Evolutionary conservation across 1,139 yeast genomes (phyloP).

Genomic region (Pichia sp.): DNA sequence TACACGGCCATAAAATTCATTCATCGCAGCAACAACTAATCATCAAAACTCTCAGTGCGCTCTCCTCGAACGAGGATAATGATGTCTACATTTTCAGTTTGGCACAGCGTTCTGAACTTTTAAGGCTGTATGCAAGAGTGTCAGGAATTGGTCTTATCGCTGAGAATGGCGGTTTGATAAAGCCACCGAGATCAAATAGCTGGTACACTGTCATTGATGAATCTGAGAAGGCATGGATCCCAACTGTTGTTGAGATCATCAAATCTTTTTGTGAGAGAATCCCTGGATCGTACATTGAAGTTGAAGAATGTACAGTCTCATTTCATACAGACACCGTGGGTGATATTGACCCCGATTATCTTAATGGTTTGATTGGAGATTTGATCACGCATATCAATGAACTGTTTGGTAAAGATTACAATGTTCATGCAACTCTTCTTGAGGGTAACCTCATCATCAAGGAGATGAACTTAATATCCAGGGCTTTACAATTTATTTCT

Average conservation of each 20-base stretch:
- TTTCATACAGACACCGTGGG: constrained; percentile 62
- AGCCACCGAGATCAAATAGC: constrained; percentile 40
- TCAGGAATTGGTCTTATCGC: constrained; percentile 77
- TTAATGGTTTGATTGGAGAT: constrained; percentile 70
- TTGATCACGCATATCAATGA: constrained; percentile 81
- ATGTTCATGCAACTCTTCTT: constrained; percentile 72
- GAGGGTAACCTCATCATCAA: constrained; percentile 67
- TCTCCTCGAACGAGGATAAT: constrained; percentile 45
- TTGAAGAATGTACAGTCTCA: constrained; percentile 68
- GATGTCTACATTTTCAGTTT: constrained; percentile 67
- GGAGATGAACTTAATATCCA: constrained; percentile 42
- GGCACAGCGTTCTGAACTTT: constrained; percentile 56
- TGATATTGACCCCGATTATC: constrained; percentile 59
- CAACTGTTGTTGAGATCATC: constrained; percentile 50
- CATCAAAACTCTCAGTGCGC: constrained; percentile 40
- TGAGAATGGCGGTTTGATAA: constrained; percentile 78
- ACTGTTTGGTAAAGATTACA: constrained; percentile 47
- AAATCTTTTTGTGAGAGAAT: constrained; percentile 67
- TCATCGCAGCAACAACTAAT: constrained; percentile 41
- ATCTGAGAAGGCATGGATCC: constrained; percentile 52
- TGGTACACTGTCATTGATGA: constrained; percentile 63
- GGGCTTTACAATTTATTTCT: constrained; percentile 44
- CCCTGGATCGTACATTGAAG: constrained; percentile 69
- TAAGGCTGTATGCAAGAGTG: constrained; percentile 59
- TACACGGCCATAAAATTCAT: constrained; percentile 25